phyloP scores from a whole-genome alignment of 164 flowering plant genomes.

The Saururus chinensis region DNA sequence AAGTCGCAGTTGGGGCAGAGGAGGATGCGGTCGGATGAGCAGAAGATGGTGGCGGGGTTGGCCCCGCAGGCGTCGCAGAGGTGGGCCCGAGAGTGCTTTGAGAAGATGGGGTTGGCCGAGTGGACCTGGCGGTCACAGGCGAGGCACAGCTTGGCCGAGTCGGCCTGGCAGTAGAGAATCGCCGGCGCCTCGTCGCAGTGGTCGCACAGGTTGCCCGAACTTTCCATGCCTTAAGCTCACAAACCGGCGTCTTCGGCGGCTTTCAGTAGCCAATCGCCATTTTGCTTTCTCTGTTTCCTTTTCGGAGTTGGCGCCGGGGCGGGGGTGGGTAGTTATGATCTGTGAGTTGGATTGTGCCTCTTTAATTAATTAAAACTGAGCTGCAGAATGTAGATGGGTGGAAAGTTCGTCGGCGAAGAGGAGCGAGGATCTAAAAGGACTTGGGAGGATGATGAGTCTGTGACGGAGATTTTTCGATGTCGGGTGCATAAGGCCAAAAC shows the following conservation, averaged over 20 bases:
- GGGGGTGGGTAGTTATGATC: too few species aligned
- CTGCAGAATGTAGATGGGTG: too few species aligned
- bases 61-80: slow-evolving; percentile 64
- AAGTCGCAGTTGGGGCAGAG: slow-evolving; percentile 80
- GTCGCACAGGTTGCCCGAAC: slow-evolving; percentile 41
- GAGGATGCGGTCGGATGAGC: slow-evolving; percentile 43
- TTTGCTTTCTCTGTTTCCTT: too few species aligned
- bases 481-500: too few species aligned
- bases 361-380: neutral
- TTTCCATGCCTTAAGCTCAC: neutral
- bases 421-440: too few species aligned
- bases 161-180: slow-evolving; percentile 70
- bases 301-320: too few species aligned
- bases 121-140: slow-evolving; percentile 70
- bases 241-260: too few species aligned
- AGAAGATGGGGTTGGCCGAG: slow-evolving; percentile 56
- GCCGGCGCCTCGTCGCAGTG: slow-evolving; percentile 47
- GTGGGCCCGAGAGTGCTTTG: slow-evolving; percentile 52
- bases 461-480: too few species aligned
- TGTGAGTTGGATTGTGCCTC: too few species aligned
- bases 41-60: slow-evolving; percentile 49
- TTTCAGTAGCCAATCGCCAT: slow-evolving; percentile 2
- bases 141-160: slow-evolving; percentile 73
- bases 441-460: too few species aligned
- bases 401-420: too few species aligned